Evolutionary conservation across 306 rosid genomes (phyloP).

Genomic region (Elaeagnus macrophylla): DNA sequence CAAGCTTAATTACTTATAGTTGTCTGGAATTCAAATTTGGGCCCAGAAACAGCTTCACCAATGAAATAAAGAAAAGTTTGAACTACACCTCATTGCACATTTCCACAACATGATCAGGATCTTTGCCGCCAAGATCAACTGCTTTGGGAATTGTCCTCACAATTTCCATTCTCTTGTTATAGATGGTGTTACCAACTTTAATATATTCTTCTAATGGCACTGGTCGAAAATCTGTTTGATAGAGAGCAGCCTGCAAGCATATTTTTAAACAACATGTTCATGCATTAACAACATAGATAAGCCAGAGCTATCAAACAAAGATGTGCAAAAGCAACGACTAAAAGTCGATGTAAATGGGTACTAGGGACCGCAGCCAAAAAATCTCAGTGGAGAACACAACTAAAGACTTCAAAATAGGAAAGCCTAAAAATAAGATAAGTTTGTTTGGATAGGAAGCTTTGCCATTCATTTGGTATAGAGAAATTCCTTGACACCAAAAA

Average conservation of each 20-base stretch:
- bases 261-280: conserved; percentile 19
- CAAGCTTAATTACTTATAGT: conserved; percentile 15
- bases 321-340: not conserved
- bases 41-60: conserved; percentile 17
- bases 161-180: conserved; percentile 72
- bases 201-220: conserved; percentile 94
- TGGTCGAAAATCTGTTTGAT: conserved; percentile 91
- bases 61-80: conserved; percentile 3
- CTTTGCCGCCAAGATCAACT: conserved; percentile 80
- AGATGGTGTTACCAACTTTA: conserved; percentile 75
- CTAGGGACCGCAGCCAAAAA: too few species aligned
- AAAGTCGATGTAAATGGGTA: too few species aligned
- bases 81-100: conserved; percentile 81
- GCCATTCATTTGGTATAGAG: too few species aligned
- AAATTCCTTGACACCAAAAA: too few species aligned
- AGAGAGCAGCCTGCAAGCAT: conserved; percentile 79
- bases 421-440: too few species aligned
- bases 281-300: conserved; percentile 9
- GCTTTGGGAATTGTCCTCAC: conserved; percentile 60
- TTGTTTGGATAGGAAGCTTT: too few species aligned
- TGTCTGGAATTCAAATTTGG: conserved; percentile 15
- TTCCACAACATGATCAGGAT: conserved; percentile 96
- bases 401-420: too few species aligned
- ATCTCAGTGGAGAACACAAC: too few species aligned
- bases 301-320: conserved; percentile 6